Percentiles rank a stretch among this genome's conserved stretches.
phyloP scores from a whole-genome alignment of 2,329 filamentous ascomycete species.

The Elsinoe australis region DNA sequence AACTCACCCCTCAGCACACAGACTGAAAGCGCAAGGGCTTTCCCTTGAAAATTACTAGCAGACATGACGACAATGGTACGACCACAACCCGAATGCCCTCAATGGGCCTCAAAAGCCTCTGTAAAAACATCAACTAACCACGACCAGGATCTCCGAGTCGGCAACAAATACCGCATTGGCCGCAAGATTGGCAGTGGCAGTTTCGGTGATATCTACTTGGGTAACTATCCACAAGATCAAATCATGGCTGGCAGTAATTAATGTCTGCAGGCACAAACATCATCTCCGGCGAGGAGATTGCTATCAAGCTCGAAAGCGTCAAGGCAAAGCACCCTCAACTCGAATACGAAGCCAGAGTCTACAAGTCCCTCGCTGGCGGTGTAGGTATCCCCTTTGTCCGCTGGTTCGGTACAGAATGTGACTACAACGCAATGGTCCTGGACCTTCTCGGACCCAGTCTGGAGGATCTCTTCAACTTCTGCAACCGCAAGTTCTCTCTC shows the following conservation, averaged over 20 bases:
- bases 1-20: conserved; percentile 23
- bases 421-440: conserved; percentile 99
- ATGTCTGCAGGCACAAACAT: conserved; percentile 93
- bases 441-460: conserved; percentile 91
- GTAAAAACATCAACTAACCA: conserved; percentile 35
- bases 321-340: conserved; percentile 99
- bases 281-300: conserved; percentile 98
- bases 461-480: conserved; percentile 99
- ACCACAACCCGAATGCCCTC: conserved; percentile 19
- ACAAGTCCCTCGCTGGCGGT: conserved; percentile 81
- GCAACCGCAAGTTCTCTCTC: conserved; percentile 98
- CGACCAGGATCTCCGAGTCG: conserved; percentile 86
- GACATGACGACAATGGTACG: conserved; percentile 58
- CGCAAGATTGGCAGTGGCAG: conserved; percentile 97
- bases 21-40: conserved; percentile 21
- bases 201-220: conserved; percentile 96
- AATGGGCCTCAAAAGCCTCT: no score
- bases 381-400: conserved; percentile 98
- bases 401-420: conserved; percentile 99
- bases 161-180: conserved; percentile 99
- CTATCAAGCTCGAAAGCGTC: conserved; percentile 98
- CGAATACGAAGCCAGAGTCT: conserved; percentile 96
- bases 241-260: no score
- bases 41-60: conserved; percentile 9
- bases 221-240: conserved; percentile 33